Evolutionary conservation across 108 stramenopile genomes (phyloP), one percentile per base, ranked within the genome.

Genomic region (Fistulifera pelliculosa): DNA sequence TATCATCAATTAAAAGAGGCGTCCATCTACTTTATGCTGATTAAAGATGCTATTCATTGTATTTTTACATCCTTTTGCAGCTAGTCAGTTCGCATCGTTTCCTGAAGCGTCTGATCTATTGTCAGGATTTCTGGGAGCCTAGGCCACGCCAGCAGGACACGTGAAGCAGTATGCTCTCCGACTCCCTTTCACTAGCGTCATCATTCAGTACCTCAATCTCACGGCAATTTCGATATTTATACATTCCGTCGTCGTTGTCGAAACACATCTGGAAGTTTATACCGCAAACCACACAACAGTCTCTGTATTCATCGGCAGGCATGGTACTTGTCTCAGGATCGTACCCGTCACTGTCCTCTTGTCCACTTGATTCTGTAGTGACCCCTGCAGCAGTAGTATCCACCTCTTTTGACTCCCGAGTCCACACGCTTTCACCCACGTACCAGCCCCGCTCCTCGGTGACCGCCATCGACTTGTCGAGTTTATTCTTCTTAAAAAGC

Each of bases 361-460:
- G 57, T 16, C 13, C 54, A 41, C 41, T 47, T 5, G 54, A 27
- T 45, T 68, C 71, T 38, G 52, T 56, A 15, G 44, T 31, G 12
- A 27, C 58, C 1, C 21, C 65, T 16, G 47, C 26, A 38, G 16
- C 41, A 16, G 44, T 58, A 61, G 28, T 64, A 18, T 31, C 50
- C 38, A 41, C 40, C 38, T 44, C 61, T 0, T 38, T 49, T 31
- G 11, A n/a, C 39, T 54, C 57, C 22, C 52, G 56, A 27, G 56
- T 56, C 84, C 84, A 90, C 2, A 56, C 48, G 8, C 22, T 21
- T 54, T 79, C 81, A 3, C 56, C 50, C 27, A 48, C 40, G 52
- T 80, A 87, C 89, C 89, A 90, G n/a, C 85, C 89, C 1, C 89
- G 76, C 54, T 90, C 89, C 60, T 90, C 84, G 22, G 80, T 81